phyloP scores from a whole-genome alignment of 371 early-diverging fungal species.

The Saksenaea vasiformis region DNA sequence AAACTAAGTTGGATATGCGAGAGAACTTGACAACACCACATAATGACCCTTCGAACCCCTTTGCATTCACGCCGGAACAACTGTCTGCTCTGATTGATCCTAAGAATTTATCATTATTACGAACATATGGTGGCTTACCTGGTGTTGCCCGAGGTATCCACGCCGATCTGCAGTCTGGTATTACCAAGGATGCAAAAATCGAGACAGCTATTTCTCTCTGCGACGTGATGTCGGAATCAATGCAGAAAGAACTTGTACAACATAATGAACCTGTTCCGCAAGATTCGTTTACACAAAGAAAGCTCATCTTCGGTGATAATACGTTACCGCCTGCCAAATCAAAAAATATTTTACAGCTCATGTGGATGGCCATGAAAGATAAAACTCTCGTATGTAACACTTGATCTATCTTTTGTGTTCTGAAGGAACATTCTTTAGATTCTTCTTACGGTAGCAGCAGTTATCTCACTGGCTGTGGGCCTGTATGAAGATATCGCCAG shows the following conservation, averaged over 20 bases:
- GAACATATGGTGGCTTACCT: conserved; percentile 48
- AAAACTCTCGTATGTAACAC: conserved; percentile 70
- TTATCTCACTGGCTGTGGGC: conserved; percentile 86
- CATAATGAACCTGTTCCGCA: background rate
- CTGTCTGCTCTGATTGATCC: conserved; percentile 59
- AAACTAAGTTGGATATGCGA: conserved; percentile 22
- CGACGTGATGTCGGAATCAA: conserved; percentile 20
- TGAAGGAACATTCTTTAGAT: conserved; percentile 45
- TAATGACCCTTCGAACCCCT: conserved; percentile 49
- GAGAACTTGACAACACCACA: conserved; percentile 32
- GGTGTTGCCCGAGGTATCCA: conserved; percentile 60
- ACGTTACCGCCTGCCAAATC: conserved; percentile 66
- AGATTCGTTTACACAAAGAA: conserved; percentile 36
- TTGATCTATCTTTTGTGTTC: conserved; percentile 3
- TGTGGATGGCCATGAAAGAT: conserved; percentile 85
- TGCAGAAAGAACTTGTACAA: background rate
- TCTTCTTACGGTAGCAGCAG: conserved; percentile 79
- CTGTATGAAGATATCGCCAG: conserved; percentile 79
- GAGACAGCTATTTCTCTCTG: conserved; percentile 14
- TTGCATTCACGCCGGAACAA: conserved; percentile 54
- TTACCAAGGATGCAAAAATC: conserved; percentile 31
- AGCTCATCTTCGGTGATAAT: conserved; percentile 62
- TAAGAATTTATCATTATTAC: conserved; percentile 50
- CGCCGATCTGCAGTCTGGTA: conserved; percentile 48
- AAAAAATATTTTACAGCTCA: conserved; percentile 69